These are phyloP conservation scores for Barnettozyma populi DNA, from an alignment of 805 yeast species.

Conservation along the genomic window DNA sequence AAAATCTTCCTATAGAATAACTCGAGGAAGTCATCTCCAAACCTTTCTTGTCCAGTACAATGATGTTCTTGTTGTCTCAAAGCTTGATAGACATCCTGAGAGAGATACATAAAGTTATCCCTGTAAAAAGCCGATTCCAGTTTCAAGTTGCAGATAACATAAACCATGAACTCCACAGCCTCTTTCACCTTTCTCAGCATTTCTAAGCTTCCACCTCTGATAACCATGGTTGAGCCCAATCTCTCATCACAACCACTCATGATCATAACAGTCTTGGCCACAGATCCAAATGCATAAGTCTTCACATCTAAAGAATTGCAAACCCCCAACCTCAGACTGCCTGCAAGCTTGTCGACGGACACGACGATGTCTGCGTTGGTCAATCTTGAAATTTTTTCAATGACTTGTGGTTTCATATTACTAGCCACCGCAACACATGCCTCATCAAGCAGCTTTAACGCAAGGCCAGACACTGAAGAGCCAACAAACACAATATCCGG, in stretches of 20 bases:
- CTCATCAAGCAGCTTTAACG: constrained; percentile 62
- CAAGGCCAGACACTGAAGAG: constrained; percentile 77
- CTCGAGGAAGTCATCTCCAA: constrained; percentile 33
- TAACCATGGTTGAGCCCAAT: constrained; percentile 76
- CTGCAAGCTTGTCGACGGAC: constrained; percentile 79
- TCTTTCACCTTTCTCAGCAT: constrained; percentile 63
- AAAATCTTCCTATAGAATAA: constrained; percentile 47
- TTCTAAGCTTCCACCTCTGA: constrained; percentile 74
- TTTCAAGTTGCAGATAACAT: constrained; percentile 70
- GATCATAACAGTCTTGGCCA: constrained; percentile 67
- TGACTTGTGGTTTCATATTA: constrained; percentile 74
- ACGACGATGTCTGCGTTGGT: constrained; percentile 82
- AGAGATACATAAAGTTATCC: constrained; percentile 57
- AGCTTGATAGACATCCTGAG: constrained; percentile 32
- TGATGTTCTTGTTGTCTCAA: constrained; percentile 9
- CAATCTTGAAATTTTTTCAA: constrained; percentile 70
- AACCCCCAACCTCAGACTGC: constrained; percentile 64
- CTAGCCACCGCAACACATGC: constrained; percentile 79
- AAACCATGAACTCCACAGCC: constrained; percentile 74
- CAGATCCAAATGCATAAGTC: constrained; percentile 50
- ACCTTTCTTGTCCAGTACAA: constrained; percentile 22
- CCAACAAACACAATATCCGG: constrained; percentile 80
- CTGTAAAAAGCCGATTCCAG: constrained; percentile 72
- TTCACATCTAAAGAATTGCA: constrained; percentile 71
- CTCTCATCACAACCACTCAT: constrained; percentile 70